Conservation (phyloP, 805 yeast genomes). For the Barnettozyma botsteinii region DNA sequence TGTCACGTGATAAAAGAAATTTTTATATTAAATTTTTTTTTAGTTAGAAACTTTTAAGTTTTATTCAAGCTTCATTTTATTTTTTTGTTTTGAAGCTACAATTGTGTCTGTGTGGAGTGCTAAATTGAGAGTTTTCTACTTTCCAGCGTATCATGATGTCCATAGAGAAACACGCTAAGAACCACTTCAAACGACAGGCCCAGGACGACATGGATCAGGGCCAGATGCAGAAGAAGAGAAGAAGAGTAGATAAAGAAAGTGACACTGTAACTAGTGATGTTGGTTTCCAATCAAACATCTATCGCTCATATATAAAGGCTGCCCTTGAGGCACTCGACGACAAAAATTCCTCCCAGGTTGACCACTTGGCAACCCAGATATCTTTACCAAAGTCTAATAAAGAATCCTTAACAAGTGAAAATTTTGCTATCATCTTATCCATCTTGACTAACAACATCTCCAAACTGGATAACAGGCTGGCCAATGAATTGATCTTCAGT, state of each 20-base stretch:
- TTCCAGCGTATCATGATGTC: conserved; percentile 23
- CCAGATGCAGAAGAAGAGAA: conserved; percentile 4
- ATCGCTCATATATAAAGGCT: conserved; percentile 46
- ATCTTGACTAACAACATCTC: conserved; percentile 60
- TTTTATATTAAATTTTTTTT: too few relatives aligned
- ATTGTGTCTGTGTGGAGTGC: too few relatives aligned
- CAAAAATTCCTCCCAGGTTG: conserved; percentile 50
- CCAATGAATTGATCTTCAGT: conserved; percentile 51
- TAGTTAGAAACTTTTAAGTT: too few relatives aligned
- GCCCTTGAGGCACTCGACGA: conserved; percentile 67
- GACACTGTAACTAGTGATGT: background rate
- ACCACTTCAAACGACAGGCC: conserved; percentile 24
- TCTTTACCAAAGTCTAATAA: conserved; percentile 43
- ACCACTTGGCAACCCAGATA: conserved; percentile 55
- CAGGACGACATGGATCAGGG: conserved; percentile 18
- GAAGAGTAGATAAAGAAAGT: background rate
- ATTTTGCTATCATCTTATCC: conserved; percentile 50
- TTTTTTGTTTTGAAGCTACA: too few relatives aligned
- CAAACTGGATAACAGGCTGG: conserved; percentile 45
- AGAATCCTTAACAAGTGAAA: conserved; percentile 48
- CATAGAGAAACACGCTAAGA: conserved; percentile 21
- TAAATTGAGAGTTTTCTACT: too few relatives aligned
- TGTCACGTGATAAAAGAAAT: too few relatives aligned
- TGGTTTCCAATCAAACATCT: conserved; percentile 31
- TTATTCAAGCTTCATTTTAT: too few relatives aligned